Evolutionary conservation across 805 yeast genomes (phyloP).

Genomic region (Nakazawaea molendinolei): DNA sequence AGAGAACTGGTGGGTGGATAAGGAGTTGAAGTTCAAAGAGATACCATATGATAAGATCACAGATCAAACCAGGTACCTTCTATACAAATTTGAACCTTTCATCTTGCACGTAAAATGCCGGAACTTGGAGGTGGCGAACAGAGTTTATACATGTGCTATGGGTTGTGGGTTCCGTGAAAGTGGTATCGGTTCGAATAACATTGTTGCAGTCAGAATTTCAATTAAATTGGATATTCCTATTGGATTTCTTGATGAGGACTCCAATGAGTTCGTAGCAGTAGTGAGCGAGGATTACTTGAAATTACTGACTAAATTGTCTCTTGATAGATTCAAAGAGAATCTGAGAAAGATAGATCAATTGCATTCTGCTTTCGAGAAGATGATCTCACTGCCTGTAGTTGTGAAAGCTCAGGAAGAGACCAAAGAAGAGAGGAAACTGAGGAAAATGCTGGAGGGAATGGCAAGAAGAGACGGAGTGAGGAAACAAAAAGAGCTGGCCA

Average conservation of each 20-base stretch:
- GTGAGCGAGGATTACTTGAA: slow-evolving; percentile 48
- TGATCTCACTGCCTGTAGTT: slow-evolving; percentile 17
- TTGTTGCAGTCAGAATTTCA: slow-evolving; percentile 73
- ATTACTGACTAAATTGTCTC: slow-evolving; percentile 46
- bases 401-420: slow-evolving; percentile 30
- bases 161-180: slow-evolving; percentile 81
- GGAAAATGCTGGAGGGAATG: slow-evolving; percentile 49
- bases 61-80: slow-evolving; percentile 42
- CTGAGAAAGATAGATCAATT: slow-evolving; percentile 45
- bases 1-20: slow-evolving; percentile 38
- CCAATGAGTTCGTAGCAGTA: slow-evolving; percentile 28
- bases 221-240: slow-evolving; percentile 74
- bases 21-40: slow-evolving; percentile 18
- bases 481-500: slow-evolving; percentile 12
- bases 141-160: slow-evolving; percentile 66
- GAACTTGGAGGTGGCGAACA: slow-evolving; percentile 48
- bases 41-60: background rate
- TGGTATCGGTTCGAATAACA: slow-evolving; percentile 74
- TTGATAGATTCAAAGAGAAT: slow-evolving; percentile 64
- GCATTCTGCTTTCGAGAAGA: slow-evolving; percentile 31
- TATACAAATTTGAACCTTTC: slow-evolving; percentile 80
- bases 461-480: slow-evolving; percentile 21
- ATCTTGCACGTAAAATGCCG: slow-evolving; percentile 81
- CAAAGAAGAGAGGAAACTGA: slow-evolving; percentile 48
- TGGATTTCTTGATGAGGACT: slow-evolving; percentile 40